Base-by-base conservation (phyloP, 1,284 basidiomycete genomes). In the Ustilago sp. region DNA sequence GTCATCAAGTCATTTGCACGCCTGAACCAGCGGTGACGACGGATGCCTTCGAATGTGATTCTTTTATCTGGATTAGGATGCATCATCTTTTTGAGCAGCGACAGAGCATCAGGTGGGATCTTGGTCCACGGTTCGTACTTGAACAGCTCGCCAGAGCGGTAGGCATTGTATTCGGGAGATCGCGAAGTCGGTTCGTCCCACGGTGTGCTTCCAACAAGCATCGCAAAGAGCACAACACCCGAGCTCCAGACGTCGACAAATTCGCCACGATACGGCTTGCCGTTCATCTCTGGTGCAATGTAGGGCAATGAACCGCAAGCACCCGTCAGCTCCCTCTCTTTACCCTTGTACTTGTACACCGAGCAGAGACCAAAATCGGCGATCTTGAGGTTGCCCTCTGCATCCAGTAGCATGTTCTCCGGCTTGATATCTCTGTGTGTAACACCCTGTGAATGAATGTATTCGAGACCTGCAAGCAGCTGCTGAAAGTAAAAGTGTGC, bases 291-390 rank as follows among this genome's bases (percentile, higher is more conserved):
- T 0, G 95, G 95, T 0, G 95, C 95, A 15, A 96, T 92, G 86
- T 99, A 99, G 0, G 97, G 96, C 67, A 97, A 86, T 86, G 94
- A 97, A 0, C 97, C 96, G 82, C 96, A 98, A 0, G 83, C 83
- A n/a, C 84, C 84, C 6, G 81, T 81, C 58, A 86, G 54, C 52
- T 80, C 79, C 34, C 84, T 75, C 17, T 93, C 93, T 23, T 91
- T 90, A 39, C 94, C 94, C 80, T 95, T 95, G 81, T 96, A 91
- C 82, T 91, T 92, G 88, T 92, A 99, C 0, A 98, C 94, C 0
- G 93, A 91, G 38, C 94, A 95, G 1, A 99, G 89, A 0, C 97
- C 97, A 87, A 98, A 99, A 84, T 99, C 96, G 1, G 93, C 93
- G 57, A 99, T 92, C 85, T 98, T 98, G 80, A 98, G 90, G 32